Conservation (phyloP, 1,284 basidiomycete species). For the Cryptococcus amylolentus region DNA sequence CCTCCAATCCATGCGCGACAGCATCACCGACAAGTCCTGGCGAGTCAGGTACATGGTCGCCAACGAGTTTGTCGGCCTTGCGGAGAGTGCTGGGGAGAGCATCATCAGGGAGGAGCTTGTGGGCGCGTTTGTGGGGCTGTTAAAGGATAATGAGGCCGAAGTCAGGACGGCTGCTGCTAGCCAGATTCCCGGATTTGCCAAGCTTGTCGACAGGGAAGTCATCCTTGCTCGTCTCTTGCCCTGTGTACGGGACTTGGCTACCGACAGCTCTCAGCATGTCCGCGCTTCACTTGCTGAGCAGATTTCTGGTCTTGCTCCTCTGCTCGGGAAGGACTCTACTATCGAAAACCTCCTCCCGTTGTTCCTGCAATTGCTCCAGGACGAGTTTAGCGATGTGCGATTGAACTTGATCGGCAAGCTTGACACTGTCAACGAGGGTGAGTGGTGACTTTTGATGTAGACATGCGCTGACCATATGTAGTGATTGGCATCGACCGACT, state of each 20-base stretch:
- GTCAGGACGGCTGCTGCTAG: slow-evolving; percentile 93
- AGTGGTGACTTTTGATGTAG: slow-evolving; percentile 23
- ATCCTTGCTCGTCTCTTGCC: slow-evolving; percentile 91
- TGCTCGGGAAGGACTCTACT: slow-evolving; percentile 90
- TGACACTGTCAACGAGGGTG: slow-evolving; percentile 90
- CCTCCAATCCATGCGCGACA: slow-evolving; percentile 79
- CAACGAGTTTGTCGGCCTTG: slow-evolving; percentile 90
- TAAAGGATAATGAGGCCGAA: slow-evolving; percentile 99
- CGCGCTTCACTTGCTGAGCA: slow-evolving; percentile 94
- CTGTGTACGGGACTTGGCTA: slow-evolving; percentile 92
- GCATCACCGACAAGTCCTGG: slow-evolving; percentile 96
- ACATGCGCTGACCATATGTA: slow-evolving; percentile 36
- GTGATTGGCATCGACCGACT: slow-evolving; percentile 97
- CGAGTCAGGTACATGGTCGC: slow-evolving; percentile 99
- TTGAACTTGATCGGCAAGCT: slow-evolving; percentile 99
- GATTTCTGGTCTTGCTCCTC: slow-evolving; percentile 94
- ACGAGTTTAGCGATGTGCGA: slow-evolving; percentile 97
- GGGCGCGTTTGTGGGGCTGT: slow-evolving; percentile 83
- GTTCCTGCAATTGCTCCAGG: slow-evolving; percentile 94
- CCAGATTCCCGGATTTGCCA: slow-evolving; percentile 96
- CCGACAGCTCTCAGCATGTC: slow-evolving; percentile 94
- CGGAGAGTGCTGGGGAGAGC: slow-evolving; percentile 84
- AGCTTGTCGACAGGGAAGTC: slow-evolving; percentile 88
- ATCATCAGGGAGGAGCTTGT: slow-evolving; percentile 93
- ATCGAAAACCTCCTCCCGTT: slow-evolving; percentile 95